phyloP scores from a whole-genome alignment of 108 stramenopile species.

The Aureococcus anophagefferens region DNA sequence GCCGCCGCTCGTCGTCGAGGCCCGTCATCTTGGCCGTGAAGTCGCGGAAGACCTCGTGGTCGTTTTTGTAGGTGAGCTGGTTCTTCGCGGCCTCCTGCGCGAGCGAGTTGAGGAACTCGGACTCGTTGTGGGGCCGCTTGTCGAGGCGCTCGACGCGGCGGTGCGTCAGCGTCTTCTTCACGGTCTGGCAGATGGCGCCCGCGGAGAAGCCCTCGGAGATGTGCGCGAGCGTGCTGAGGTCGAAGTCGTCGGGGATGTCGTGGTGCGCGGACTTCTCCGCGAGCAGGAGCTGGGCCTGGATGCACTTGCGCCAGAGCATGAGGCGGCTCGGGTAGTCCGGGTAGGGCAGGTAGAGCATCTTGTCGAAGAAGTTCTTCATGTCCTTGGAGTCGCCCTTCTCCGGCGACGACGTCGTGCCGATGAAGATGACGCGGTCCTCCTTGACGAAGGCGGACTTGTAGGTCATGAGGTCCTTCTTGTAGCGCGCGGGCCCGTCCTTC shows the following conservation, averaged over 20 bases:
- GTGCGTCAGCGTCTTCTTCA: slow-evolving; percentile 38
- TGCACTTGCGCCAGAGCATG: slow-evolving; percentile 51
- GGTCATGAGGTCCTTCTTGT: slow-evolving; percentile 61
- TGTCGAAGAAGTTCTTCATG: slow-evolving; percentile 59
- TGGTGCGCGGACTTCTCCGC: background rate
- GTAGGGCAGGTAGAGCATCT: slow-evolving; percentile 54
- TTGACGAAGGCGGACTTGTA: slow-evolving; percentile 61
- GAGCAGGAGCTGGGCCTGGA: slow-evolving; percentile 27
- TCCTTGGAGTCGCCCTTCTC: slow-evolving; percentile 52
- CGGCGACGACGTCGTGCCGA: slow-evolving; percentile 57
- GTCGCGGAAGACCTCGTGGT: slow-evolving; percentile 32
- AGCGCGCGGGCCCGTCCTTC: slow-evolving; percentile 38
- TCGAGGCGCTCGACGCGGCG: slow-evolving; percentile 40
- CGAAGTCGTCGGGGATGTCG: slow-evolving; percentile 25
- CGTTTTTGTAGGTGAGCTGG: slow-evolving; percentile 2
- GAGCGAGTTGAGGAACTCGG: slow-evolving; percentile 41
- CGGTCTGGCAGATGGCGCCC: slow-evolving; percentile 44
- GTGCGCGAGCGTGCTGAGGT: slow-evolving; percentile 51
- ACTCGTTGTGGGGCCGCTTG: slow-evolving; percentile 28
- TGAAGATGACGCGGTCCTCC: slow-evolving; percentile 59
- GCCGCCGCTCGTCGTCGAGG: slow-evolving; percentile 41
- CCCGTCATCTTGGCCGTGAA: slow-evolving; percentile 51
- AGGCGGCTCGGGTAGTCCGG: slow-evolving; percentile 56
- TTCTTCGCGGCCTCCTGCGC: background rate
- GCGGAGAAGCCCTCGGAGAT: slow-evolving; percentile 63